Percentiles rank a stretch among this genome's conserved stretches.
phyloP scores from a whole-genome alignment of 2,329 filamentous ascomycete genomes.

The Pseudogymnoascus sp. region DNA sequence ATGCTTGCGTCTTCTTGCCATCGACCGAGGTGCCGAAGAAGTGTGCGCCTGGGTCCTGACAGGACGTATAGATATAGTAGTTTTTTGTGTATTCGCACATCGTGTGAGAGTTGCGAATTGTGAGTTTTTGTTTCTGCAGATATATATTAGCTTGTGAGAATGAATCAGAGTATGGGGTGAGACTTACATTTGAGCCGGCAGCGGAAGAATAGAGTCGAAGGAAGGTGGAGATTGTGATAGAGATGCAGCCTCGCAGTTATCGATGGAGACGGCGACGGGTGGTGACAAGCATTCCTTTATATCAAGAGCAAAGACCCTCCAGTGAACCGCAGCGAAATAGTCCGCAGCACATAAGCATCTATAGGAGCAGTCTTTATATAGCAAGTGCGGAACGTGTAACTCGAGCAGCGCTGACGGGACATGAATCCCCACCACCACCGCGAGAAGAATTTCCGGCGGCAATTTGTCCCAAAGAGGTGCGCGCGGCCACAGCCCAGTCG shows the following conservation, averaged over 20 bases:
- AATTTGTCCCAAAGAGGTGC: conserved; percentile 7
- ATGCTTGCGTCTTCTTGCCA: conserved; percentile 52
- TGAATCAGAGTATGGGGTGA: neutral
- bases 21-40: conserved; percentile 66
- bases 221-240: neutral
- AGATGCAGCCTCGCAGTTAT: neutral
- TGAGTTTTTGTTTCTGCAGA: neutral
- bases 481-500: conserved; percentile 6
- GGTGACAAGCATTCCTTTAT: conserved; percentile 6
- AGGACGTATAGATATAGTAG: conserved; percentile 70
- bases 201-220: neutral
- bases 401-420: neutral
- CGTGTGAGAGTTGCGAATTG: conserved; percentile 16
- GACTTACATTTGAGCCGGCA: neutral
- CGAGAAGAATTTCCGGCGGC: conserved; percentile 5
- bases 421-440: conserved; percentile 7
- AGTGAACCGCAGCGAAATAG: conserved; percentile 1
- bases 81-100: conserved; percentile 63
- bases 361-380: conserved; percentile 7
- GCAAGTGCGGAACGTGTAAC: neutral
- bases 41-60: conserved; percentile 60
- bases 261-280: neutral
- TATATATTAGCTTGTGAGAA: neutral
- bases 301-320: conserved; percentile 1
- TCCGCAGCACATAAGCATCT: conserved; percentile 4